Conservation (phyloP, 2,329 filamentous ascomycete species). For the Stenocarpella maydis region DNA sequence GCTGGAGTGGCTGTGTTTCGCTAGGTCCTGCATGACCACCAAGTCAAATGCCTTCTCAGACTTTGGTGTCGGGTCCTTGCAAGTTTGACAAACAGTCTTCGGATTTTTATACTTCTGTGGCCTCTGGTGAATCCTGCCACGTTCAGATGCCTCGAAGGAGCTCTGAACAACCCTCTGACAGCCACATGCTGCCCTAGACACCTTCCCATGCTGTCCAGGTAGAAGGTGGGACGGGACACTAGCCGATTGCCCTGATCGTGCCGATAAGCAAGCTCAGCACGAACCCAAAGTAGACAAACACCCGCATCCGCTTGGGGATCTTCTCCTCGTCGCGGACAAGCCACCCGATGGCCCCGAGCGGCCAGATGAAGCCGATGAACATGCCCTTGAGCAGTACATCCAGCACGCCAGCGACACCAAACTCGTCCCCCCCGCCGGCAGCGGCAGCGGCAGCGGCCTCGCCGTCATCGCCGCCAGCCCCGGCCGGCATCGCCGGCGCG, state of each 20-base stretch:
- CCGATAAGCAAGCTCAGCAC: slow-evolving; percentile 82
- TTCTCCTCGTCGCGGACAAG: slow-evolving; percentile 86
- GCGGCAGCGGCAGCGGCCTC: slow-evolving; percentile 52
- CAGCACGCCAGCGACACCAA: slow-evolving; percentile 64
- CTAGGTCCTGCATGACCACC: neutral
- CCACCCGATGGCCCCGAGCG: slow-evolving; percentile 86
- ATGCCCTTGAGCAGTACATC: slow-evolving; percentile 91
- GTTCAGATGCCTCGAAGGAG: neutral
- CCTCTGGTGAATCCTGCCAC: neutral
- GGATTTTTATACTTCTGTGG: neutral
- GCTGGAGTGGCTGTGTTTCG: neutral
- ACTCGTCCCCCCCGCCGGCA: slow-evolving; percentile 58
- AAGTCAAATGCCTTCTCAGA: neutral
- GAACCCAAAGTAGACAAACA: slow-evolving; percentile 87
- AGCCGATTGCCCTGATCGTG: slow-evolving; percentile 60
- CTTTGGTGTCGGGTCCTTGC: neutral
- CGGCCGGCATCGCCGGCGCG: slow-evolving; percentile 45
- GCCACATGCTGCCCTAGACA: neutral
- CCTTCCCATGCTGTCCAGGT: neutral
- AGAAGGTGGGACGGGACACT: slow-evolving; percentile 36
- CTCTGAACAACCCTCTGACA: neutral
- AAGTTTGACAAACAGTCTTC: neutral
- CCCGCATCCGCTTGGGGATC: slow-evolving; percentile 82
- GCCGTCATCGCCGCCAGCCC: slow-evolving; percentile 46
- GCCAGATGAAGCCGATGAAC: slow-evolving; percentile 94